Conservation (phyloP, 2,329 filamentous ascomycete genomes). For the Colletotrichum musicola region DNA sequence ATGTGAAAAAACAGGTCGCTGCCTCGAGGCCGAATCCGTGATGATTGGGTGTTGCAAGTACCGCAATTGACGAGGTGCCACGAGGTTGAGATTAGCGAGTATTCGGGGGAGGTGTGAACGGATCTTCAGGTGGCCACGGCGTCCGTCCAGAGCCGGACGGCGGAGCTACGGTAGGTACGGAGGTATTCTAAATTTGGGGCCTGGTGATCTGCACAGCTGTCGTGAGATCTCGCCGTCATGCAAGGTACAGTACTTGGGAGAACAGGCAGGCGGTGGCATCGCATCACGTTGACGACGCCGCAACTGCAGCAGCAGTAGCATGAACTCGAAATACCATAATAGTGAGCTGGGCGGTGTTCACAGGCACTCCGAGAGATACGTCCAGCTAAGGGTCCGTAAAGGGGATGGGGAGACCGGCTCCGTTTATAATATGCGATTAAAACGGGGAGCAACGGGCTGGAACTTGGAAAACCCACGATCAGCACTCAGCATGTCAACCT, state of each 20-base stretch:
- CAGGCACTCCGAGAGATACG: neutral
- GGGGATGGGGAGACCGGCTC: neutral
- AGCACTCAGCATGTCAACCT: neutral
- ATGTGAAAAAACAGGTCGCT: neutral
- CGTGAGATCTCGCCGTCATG: neutral
- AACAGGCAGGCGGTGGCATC: neutral
- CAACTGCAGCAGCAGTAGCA: neutral
- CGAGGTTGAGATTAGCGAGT: conserved; percentile 11
- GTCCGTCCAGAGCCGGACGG: neutral
- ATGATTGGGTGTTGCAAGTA: neutral
- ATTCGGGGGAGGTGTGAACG: neutral
- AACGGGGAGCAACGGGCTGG: neutral
- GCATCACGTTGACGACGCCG: neutral
- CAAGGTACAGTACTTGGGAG: neutral
- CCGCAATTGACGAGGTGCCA: neutral
- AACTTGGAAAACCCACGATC: neutral
- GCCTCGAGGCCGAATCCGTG: neutral
- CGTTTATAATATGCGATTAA: conserved; percentile 12
- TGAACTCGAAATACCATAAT: neutral
- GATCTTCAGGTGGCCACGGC: conserved; percentile 27
- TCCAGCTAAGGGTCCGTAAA: conserved; percentile 1
- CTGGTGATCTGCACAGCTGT: conserved; percentile 30
- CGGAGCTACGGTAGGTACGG: neutral
- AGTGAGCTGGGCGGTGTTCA: neutral
- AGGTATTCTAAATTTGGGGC: conserved; percentile 12